phyloP scores from a whole-genome alignment of 2,329 filamentous ascomycete genomes.

The Pseudogymnoascus sp. region DNA sequence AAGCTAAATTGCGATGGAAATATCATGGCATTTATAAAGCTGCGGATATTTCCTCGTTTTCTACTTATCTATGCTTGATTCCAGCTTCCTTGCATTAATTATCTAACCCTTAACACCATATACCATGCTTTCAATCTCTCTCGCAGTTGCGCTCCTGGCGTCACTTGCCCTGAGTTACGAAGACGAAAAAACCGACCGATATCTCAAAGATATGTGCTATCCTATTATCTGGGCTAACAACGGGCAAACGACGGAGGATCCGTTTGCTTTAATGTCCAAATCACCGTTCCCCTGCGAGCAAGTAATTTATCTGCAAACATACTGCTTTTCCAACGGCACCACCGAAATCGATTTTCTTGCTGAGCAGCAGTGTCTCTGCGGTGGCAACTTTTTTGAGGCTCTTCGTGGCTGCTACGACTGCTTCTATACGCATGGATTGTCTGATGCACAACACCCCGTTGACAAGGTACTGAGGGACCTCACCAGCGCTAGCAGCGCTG shows the following conservation, averaged over 20 bases:
- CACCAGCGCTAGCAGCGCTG: background rate
- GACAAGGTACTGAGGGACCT: background rate
- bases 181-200: background rate
- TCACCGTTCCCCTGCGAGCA: background rate
- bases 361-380: conserved; percentile 12
- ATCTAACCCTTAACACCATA: background rate
- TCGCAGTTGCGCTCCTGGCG: background rate
- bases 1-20: too few species aligned
- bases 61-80: too few species aligned
- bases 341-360: conserved; percentile 11
- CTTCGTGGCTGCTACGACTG: conserved; percentile 2
- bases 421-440: background rate
- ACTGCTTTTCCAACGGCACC: conserved; percentile 12
- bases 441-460: background rate
- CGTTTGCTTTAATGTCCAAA: background rate
- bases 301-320: background rate
- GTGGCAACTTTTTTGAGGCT: conserved; percentile 6
- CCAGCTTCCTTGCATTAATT: too few species aligned
- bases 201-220: background rate
- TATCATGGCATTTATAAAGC: too few species aligned
- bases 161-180: background rate
- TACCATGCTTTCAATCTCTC: background rate
- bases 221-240: background rate
- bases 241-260: background rate
- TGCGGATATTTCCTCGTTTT: too few species aligned